Evolutionary conservation across 768 basidiomycete genomes (phyloP).

Genomic region (Paxillus involutus): DNA sequence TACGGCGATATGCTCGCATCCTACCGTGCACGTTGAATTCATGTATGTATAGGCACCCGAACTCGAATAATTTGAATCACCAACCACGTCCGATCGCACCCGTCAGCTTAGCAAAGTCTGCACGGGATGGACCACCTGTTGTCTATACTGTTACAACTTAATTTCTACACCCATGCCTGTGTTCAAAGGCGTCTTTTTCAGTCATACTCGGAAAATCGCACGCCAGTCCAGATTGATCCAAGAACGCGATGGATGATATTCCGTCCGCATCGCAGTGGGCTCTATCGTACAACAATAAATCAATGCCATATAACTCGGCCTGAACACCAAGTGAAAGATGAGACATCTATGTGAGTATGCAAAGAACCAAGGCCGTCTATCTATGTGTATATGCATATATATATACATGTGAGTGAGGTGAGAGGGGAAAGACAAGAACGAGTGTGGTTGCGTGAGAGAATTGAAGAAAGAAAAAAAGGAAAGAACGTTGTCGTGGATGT

Average conservation of each 20-base stretch:
- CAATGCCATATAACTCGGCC: slow-evolving; percentile 32
- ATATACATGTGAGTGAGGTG: slow-evolving; percentile 35
- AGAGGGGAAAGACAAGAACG: slow-evolving; percentile 19
- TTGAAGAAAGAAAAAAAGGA: slow-evolving; percentile 1
- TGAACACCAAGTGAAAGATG: slow-evolving; percentile 12
- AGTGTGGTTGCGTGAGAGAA: slow-evolving; percentile 22
- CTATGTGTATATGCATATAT: slow-evolving; percentile 39
- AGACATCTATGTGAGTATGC: slow-evolving; percentile 31
- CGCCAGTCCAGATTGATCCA: slow-evolving; percentile 11
- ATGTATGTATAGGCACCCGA: background rate
- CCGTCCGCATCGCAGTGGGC: slow-evolving; percentile 23
- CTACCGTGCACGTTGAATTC: background rate
- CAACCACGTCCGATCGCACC: background rate
- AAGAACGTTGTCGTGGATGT: slow-evolving; percentile 25
- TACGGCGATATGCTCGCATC: background rate
- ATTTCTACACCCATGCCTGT: no score
- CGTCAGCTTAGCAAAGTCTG: no score
- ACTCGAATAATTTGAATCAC: background rate
- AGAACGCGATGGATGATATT: slow-evolving; percentile 33
- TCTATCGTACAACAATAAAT: slow-evolving; percentile 38
- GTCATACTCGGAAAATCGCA: background rate
- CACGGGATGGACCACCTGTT: no score
- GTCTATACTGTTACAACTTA: no score
- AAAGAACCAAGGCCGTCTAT: slow-evolving; percentile 15
- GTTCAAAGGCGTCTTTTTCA: background rate